Conservation (phyloP, 2,329 filamentous ascomycete genomes). For the Metarhizium album region DNA sequence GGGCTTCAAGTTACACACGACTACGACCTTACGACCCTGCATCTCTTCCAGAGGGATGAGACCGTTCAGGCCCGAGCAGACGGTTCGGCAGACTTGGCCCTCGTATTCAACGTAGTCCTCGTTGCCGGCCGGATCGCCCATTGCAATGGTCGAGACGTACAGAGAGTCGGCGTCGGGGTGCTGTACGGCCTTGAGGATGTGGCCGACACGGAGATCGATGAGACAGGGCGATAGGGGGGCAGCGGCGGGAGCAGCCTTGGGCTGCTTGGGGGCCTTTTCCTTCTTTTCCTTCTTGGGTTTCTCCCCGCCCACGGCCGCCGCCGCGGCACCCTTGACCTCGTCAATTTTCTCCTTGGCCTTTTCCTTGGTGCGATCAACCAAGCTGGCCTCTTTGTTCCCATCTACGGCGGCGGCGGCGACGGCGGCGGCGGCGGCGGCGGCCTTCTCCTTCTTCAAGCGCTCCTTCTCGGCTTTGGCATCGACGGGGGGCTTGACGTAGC, state of each 20-base stretch:
- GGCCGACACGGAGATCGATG: conserved; percentile 91
- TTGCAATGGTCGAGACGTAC: conserved; percentile 89
- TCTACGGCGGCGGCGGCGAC: conserved; percentile 46
- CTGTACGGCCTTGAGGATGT: conserved; percentile 91
- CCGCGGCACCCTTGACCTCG: conserved; percentile 32
- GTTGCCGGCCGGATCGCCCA: conserved; percentile 78
- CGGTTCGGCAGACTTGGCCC: conserved; percentile 83
- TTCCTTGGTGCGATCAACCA: conserved; percentile 52
- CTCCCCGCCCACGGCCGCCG: conserved; percentile 21
- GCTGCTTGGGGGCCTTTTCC: conserved; percentile 71
- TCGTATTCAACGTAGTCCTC: conserved; percentile 79
- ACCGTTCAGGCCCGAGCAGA: conserved; percentile 94
- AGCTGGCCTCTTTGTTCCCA: conserved; percentile 25
- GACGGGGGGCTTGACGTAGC: conserved; percentile 79
- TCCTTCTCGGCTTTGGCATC: conserved; percentile 95
- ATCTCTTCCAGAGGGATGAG: conserved; percentile 88
- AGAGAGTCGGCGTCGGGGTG: conserved; percentile 96
- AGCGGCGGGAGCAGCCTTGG: conserved; percentile 54
- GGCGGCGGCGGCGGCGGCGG: conserved; percentile 53
- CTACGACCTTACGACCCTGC: conserved; percentile 90
- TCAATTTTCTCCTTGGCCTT: conserved; percentile 45
- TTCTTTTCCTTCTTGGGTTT: conserved; percentile 79
- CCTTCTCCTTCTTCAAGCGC: conserved; percentile 92
- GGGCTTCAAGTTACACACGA: conserved; percentile 96
- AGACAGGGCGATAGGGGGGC: conserved; percentile 72